Percentiles rank a stretch among this genome's conserved stretches.
These are phyloP conservation scores for Aspergillus pseudonomiae DNA, from an alignment of 2,329 filamentous ascomycete genomes.

Conservation along the genomic window DNA sequence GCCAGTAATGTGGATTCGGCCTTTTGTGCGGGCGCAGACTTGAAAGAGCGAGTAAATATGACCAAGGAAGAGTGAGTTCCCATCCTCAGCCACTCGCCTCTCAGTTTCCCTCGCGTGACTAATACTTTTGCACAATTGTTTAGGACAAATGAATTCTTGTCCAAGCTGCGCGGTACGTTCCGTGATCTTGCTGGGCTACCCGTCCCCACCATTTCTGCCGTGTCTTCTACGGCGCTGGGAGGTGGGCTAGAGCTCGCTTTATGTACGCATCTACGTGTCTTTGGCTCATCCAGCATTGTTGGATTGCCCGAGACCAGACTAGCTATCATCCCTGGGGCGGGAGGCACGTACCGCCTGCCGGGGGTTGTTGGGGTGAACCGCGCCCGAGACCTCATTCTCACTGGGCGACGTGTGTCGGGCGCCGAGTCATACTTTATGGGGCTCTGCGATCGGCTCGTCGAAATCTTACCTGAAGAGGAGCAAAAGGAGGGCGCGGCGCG, in stretches of 20 bases:
- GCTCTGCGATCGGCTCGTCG: slow-evolving; percentile 85
- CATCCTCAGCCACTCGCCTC: not conserved
- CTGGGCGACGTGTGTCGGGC: slow-evolving; percentile 79
- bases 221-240: slow-evolving; percentile 84
- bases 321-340: slow-evolving; percentile 92
- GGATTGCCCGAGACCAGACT: slow-evolving; percentile 89
- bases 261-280: slow-evolving; percentile 84
- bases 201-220: slow-evolving; percentile 86
- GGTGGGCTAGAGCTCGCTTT: slow-evolving; percentile 93
- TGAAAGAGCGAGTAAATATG: slow-evolving; percentile 84
- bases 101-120: not conserved
- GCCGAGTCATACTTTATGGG: slow-evolving; percentile 91
- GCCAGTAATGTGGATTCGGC: slow-evolving; percentile 81
- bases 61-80: slow-evolving; percentile 70
- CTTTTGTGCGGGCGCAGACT: slow-evolving; percentile 92
- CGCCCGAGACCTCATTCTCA: slow-evolving; percentile 88
- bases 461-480: slow-evolving; percentile 64
- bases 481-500: slow-evolving; percentile 62
- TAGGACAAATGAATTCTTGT: slow-evolving; percentile 79
- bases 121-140: not conserved
- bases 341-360: slow-evolving; percentile 86
- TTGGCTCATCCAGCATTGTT: slow-evolving; percentile 75
- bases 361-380: slow-evolving; percentile 75
- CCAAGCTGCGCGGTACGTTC: slow-evolving; percentile 75
- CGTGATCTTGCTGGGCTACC: slow-evolving; percentile 72